Evolutionary conservation across 2,329 filamentous ascomycete species (phyloP).

Genomic region (Fusarium aywerte): DNA sequence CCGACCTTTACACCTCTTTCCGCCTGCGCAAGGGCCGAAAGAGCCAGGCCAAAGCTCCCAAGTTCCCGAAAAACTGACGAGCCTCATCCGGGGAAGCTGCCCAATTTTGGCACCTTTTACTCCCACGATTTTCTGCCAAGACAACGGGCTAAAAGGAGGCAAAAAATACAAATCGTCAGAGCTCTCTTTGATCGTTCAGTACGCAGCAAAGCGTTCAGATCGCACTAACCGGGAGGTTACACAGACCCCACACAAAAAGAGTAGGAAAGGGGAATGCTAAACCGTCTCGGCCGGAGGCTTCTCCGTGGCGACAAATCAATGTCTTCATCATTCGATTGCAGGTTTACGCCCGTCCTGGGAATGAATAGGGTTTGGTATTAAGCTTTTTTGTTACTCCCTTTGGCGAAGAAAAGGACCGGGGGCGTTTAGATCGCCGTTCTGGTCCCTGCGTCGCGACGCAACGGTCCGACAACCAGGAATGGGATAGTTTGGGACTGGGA

Average conservation of each 20-base stretch:
- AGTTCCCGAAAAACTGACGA: not conserved
- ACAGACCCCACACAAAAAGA: slow-evolving; percentile 7
- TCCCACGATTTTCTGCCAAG: not conserved
- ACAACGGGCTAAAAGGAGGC: not conserved
- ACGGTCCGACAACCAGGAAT: not conserved
- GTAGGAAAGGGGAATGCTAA: slow-evolving; percentile 35
- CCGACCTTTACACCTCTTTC: not conserved
- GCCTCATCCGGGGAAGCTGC: slow-evolving; percentile 5
- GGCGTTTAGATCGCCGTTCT: not conserved
- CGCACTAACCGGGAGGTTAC: slow-evolving; percentile 45
- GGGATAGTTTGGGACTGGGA: not conserved
- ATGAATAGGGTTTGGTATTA: not conserved
- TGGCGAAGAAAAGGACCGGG: not conserved
- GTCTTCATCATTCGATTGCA: slow-evolving; percentile 62
- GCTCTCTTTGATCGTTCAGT: slow-evolving; percentile 69
- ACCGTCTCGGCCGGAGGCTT: slow-evolving; percentile 40
- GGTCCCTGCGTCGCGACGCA: not conserved
- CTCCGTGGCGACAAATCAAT: slow-evolving; percentile 47
- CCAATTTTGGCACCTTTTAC: not conserved
- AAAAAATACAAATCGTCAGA: slow-evolving; percentile 47
- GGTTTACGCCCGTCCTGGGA: not conserved
- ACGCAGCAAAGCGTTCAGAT: slow-evolving; percentile 51
- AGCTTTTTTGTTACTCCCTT: slow-evolving; percentile 11
- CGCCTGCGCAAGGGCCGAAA: not conserved
- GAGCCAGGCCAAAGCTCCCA: not conserved